phyloP scores from a whole-genome alignment of 352 stramenopile species.

The Aphanomyces cochlioides region DNA sequence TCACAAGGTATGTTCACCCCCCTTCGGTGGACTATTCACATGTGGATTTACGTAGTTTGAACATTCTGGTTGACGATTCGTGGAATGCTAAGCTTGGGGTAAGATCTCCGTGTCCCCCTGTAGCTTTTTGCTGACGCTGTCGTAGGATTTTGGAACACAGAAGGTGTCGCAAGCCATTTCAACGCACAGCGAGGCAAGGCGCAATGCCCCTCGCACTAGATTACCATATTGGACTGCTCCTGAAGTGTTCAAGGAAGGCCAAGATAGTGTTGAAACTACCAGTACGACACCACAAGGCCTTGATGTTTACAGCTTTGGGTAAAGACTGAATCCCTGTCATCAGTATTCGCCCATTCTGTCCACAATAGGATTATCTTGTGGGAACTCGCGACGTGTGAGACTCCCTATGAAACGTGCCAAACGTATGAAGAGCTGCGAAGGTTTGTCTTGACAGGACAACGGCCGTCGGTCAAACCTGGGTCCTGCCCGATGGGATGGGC shows the following conservation, averaged over 20 bases:
- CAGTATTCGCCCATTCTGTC: slow-evolving; percentile 2
- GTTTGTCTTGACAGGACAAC: slow-evolving; percentile 68
- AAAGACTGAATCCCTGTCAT: neutral
- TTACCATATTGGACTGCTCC: slow-evolving; percentile 74
- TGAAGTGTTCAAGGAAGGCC: slow-evolving; percentile 72
- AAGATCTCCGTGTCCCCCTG: neutral
- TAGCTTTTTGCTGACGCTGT: neutral
- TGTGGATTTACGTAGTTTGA: slow-evolving; percentile 41
- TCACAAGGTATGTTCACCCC: slow-evolving; percentile 49
- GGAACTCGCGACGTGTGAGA: slow-evolving; percentile 79
- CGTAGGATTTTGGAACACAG: slow-evolving; percentile 73
- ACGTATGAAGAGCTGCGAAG: slow-evolving; percentile 71
- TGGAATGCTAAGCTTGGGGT: slow-evolving; percentile 84
- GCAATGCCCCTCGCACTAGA: slow-evolving; percentile 49
- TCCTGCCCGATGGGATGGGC: slow-evolving; percentile 78
- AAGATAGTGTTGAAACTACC: slow-evolving; percentile 50
- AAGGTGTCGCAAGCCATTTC: slow-evolving; percentile 69
- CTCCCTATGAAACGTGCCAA: slow-evolving; percentile 64
- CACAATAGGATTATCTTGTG: slow-evolving; percentile 64
- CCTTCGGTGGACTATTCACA: neutral
- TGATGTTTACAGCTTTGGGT: slow-evolving; percentile 82
- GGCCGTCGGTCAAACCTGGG: slow-evolving; percentile 70
- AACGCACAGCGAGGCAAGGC: slow-evolving; percentile 44
- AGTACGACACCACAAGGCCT: slow-evolving; percentile 59
- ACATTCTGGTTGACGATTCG: slow-evolving; percentile 85